phyloP scores from a whole-genome alignment of 1,284 basidiomycete genomes.

The Exobasidium rhododendri region DNA sequence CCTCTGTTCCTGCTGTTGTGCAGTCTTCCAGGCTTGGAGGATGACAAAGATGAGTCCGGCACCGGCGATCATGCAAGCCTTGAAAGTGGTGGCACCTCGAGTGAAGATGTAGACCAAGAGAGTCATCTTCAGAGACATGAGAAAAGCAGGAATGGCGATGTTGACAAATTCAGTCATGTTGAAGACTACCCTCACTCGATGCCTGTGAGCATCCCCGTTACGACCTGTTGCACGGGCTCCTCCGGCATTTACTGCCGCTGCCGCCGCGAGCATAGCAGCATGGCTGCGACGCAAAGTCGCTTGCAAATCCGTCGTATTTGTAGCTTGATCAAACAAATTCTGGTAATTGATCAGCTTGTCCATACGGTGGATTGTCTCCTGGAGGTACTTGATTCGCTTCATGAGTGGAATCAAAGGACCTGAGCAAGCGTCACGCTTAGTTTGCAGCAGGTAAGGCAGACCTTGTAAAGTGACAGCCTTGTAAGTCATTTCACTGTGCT shows the following conservation, averaged over 20 bases:
- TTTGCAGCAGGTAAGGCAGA: not conserved
- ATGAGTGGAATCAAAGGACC: not conserved
- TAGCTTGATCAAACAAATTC: not conserved
- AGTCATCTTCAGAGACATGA: conserved; percentile 32
- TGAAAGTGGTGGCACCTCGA: conserved; percentile 25
- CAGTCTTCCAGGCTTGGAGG: conserved; percentile 28
- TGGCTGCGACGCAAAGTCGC: not conserved
- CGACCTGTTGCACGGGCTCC: not conserved
- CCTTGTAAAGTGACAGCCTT: conserved; percentile 5
- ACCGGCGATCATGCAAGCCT: conserved; percentile 25
- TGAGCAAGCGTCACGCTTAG: not conserved
- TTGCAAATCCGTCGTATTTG: not conserved
- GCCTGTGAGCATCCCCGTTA: not conserved
- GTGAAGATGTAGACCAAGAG: conserved; percentile 35
- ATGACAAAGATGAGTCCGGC: conserved; percentile 26
- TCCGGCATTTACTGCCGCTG: not conserved
- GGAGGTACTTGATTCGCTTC: not conserved
- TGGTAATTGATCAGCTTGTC: conserved; percentile 9
- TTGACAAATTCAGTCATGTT: conserved; percentile 19
- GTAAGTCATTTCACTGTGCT: not conserved
- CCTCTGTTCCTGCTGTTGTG: conserved; percentile 8
- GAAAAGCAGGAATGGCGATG: conserved; percentile 28
- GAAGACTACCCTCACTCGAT: not conserved
- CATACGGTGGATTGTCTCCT: not conserved
- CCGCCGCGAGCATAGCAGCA: not conserved